phyloP scores from a whole-genome alignment of 2,329 filamentous ascomycete genomes.

The Cercospora berteroae region DNA sequence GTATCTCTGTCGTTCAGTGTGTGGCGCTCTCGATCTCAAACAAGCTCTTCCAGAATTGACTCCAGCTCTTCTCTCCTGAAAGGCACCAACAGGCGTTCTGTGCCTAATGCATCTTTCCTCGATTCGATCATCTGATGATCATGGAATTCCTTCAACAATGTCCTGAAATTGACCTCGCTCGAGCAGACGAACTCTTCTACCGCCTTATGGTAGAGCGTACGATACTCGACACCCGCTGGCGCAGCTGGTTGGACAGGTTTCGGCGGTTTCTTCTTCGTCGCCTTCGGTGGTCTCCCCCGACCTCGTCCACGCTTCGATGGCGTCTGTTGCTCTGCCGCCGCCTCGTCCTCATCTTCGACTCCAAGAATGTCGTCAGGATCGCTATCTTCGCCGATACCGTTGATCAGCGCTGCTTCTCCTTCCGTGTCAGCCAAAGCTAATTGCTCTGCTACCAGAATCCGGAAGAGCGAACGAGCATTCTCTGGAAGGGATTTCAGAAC shows the following conservation, averaged over 20 bases:
- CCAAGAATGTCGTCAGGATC: slow-evolving; percentile 31
- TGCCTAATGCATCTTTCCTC: slow-evolving; percentile 78
- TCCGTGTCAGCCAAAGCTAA: slow-evolving; percentile 58
- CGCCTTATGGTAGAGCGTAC: slow-evolving; percentile 89
- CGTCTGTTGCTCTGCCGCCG: slow-evolving; percentile 28
- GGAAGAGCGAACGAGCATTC: slow-evolving; percentile 85
- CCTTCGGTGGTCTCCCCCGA: slow-evolving; percentile 25
- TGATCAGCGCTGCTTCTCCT: slow-evolving; percentile 49
- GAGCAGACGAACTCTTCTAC: slow-evolving; percentile 96
- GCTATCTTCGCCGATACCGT: slow-evolving; percentile 35
- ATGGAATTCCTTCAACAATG: slow-evolving; percentile 92
- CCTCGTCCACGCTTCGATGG: slow-evolving; percentile 31
- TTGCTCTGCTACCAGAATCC: slow-evolving; percentile 80
- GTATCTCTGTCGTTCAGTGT: neutral
- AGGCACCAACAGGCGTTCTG: slow-evolving; percentile 80
- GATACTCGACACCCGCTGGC: slow-evolving; percentile 72
- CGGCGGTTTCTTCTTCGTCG: slow-evolving; percentile 12
- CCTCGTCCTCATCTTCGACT: slow-evolving; percentile 36
- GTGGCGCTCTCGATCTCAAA: slow-evolving; percentile 19
- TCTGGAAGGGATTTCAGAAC: slow-evolving; percentile 87
- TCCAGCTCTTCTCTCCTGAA: slow-evolving; percentile 87
- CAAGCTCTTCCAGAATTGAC: slow-evolving; percentile 75
- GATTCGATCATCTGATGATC: slow-evolving; percentile 97
- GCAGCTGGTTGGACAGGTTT: slow-evolving; percentile 14
- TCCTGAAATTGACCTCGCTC: slow-evolving; percentile 93